phyloP scores from a whole-genome alignment of 768 basidiomycete genomes.

The Coprinellus micaceus region DNA sequence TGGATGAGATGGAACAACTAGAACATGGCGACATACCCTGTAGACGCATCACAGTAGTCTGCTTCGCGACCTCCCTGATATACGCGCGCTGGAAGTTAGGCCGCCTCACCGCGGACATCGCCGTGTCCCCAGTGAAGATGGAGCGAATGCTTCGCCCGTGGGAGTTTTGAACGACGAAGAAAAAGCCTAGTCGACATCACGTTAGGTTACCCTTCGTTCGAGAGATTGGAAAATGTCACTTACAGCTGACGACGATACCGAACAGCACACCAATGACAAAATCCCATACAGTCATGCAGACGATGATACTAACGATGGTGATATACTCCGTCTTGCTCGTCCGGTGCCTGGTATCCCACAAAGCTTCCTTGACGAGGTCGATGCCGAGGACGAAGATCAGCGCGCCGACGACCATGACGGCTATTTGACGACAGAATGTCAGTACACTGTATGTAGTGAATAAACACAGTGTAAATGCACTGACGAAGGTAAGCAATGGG shows the following conservation, averaged over 20 bases:
- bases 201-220: neutral
- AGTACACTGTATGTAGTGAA: too few species aligned
- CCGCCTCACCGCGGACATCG: slow-evolving; percentile 87
- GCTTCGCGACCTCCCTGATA: slow-evolving; percentile 87
- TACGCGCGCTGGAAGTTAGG: slow-evolving; percentile 86
- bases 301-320: slow-evolving; percentile 81
- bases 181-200: slow-evolving; percentile 54
- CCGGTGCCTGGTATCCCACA: slow-evolving; percentile 93
- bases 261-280: slow-evolving; percentile 92
- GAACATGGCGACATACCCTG: slow-evolving; percentile 51
- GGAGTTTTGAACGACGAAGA: slow-evolving; percentile 96
- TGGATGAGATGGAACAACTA: neutral
- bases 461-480: too few species aligned
- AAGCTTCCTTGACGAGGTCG: slow-evolving; percentile 90
- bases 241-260: slow-evolving; percentile 89
- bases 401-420: slow-evolving; percentile 82
- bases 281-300: slow-evolving; percentile 92
- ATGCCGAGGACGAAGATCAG: slow-evolving; percentile 93
- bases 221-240: neutral
- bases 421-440: neutral
- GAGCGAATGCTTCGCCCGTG: slow-evolving; percentile 80
- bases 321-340: slow-evolving; percentile 81
- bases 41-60: slow-evolving; percentile 82
- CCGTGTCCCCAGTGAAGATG: slow-evolving; percentile 76
- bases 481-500: slow-evolving; percentile 90